phyloP scores from a whole-genome alignment of 2,329 filamentous ascomycete genomes.

The Diaporthe humulicola region DNA sequence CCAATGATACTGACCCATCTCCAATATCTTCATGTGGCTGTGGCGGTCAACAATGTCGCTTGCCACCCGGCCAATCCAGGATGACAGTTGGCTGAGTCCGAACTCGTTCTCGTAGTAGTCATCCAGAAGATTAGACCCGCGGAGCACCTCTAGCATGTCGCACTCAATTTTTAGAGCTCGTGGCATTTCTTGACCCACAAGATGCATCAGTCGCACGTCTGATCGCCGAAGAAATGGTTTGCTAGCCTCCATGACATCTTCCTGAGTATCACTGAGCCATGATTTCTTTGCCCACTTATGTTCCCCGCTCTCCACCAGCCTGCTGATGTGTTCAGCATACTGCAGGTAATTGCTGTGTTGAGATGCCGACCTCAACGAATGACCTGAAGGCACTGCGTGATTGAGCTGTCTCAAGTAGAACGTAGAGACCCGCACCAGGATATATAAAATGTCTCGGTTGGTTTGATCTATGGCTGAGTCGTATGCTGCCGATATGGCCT shows the following conservation, averaged over 20 bases:
- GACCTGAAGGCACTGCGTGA: background rate
- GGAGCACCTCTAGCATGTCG: slow-evolving; percentile 48
- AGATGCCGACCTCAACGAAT: background rate
- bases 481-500: background rate
- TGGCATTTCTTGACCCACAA: slow-evolving; percentile 49
- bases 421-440: background rate
- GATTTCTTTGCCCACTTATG: slow-evolving; percentile 12
- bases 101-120: slow-evolving; percentile 18
- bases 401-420: slow-evolving; percentile 25
- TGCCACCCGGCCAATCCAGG: background rate
- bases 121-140: background rate
- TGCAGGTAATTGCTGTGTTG: background rate
- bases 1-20: slow-evolving; percentile 45
- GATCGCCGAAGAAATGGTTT: background rate
- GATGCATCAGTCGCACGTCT: slow-evolving; percentile 44
- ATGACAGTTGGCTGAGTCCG: background rate
- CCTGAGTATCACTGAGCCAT: slow-evolving; percentile 32
- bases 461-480: background rate
- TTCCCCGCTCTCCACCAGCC: background rate
- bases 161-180: slow-evolving; percentile 48
- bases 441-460: background rate
- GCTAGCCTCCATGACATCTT: slow-evolving; percentile 35
- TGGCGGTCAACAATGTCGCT: slow-evolving; percentile 48
- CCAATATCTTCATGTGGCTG: slow-evolving; percentile 51
- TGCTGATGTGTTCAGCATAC: background rate